Evolutionary conservation across 1,284 basidiomycete species (phyloP), one percentile per base, ranked within the genome.

Genomic region (Mycosarcoma mackinlayi): DNA sequence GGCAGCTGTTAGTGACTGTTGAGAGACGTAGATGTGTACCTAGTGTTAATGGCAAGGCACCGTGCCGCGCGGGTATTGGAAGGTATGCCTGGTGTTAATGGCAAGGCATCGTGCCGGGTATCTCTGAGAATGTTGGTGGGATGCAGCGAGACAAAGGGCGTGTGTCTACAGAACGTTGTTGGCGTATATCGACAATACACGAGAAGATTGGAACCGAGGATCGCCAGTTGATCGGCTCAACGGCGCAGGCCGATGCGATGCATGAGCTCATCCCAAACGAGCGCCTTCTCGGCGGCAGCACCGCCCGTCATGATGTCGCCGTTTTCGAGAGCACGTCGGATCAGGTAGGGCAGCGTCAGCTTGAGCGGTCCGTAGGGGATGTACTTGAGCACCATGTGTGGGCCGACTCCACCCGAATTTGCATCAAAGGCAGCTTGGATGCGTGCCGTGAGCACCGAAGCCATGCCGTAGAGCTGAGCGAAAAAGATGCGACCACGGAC

Each of bases 401-500:
- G 56, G 59, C 34, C 37, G 7, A 89, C 75, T 91, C 91, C 11
- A 85, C 84, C n/a, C 92, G 84, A n/a, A 87, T 86, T 10, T n/a
- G 55, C 54, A 31, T 92, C 92, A 74, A 94, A 77, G 24, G 75
- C 65, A n/a, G 68, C 62, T 33, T 68, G 73, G 88, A 94, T 85
- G 63, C 87, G 86, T 71, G 91, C 86, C 5, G 91, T 92, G 54
- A 96, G 84, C 48, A 89, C 88, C 78, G 93, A 92, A 21, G 57
- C 84, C 87, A 56, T 75, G 90, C 93, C 93, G 76, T 90, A 93
- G 18, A 96, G 84, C 84, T 96, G 93, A 2, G 88, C 93, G 67
- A 95, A 86, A 31, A 88, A 86, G 31, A 94, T 84, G 62, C 91
- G 85, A 74, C 91, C 89, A 9, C 86, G 85, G 2, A 89, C 87